Evolutionary conservation across 1,284 basidiomycete species (phyloP).

Genomic region (Fistulina hepatica): DNA sequence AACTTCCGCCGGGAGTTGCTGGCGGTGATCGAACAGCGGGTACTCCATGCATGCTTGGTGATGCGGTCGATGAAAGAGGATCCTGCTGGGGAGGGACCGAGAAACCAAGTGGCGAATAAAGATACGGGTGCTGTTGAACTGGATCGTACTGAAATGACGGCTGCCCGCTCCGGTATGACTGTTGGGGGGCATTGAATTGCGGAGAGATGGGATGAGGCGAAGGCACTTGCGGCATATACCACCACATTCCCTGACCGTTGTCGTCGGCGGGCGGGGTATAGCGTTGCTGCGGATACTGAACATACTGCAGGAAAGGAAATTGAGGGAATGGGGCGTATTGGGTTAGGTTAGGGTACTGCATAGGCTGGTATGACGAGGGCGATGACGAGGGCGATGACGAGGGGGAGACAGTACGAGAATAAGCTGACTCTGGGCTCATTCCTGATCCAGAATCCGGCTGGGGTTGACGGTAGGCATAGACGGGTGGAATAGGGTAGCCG

Average conservation of each 20-base stretch:
- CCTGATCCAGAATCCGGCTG: conserved; percentile 23
- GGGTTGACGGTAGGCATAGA: conserved; percentile 23
- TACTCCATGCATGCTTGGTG: neutral
- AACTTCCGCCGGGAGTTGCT: too few relatives aligned
- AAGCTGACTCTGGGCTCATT: conserved; percentile 16
- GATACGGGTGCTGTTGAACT: conserved; percentile 13
- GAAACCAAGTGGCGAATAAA: conserved; percentile 5
- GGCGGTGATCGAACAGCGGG: neutral
- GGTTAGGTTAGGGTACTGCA: conserved; percentile 11
- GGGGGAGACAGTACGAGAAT: conserved; percentile 12
- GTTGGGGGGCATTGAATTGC: too few relatives aligned
- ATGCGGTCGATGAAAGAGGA: neutral
- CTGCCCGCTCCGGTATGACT: conserved; percentile 25
- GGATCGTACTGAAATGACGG: conserved; percentile 26
- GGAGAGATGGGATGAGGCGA: conserved; percentile 11
- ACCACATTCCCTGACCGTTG: conserved; percentile 41
- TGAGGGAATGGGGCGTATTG: neutral
- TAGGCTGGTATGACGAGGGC: conserved; percentile 29
- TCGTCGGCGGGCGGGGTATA: conserved; percentile 24
- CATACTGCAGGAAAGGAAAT: conserved; percentile 1
- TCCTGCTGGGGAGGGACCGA: neutral
- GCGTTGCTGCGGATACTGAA: conserved; percentile 23
- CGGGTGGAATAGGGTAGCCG: conserved; percentile 21
- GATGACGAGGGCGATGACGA: conserved; percentile 26
- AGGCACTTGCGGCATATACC: conserved; percentile 34